A percentile compares a stretch with the other conserved stretches of the same genome.
phyloP scores from a whole-genome alignment of 805 yeast species.

The Yarrowia porcina region DNA sequence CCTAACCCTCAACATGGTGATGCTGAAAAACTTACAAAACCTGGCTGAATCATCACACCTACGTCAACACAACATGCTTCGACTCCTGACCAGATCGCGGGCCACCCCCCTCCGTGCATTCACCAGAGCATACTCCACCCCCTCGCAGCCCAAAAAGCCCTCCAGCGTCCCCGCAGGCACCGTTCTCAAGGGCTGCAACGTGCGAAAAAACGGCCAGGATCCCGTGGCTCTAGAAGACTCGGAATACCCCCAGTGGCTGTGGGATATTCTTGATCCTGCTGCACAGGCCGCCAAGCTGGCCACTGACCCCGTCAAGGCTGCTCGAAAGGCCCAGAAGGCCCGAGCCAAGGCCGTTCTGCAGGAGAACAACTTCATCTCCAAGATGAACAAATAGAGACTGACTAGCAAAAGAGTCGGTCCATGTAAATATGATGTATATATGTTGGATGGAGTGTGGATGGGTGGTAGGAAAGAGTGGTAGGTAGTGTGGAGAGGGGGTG shows the following conservation, averaged over 20 bases:
- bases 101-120: background rate
- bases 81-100: conserved; percentile 23
- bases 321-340: conserved; percentile 67
- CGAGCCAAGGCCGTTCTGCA: conserved; percentile 69
- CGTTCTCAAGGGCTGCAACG: conserved; percentile 70
- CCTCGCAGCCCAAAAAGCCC: conserved; percentile 42
- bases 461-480: background rate
- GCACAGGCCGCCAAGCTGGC: conserved; percentile 57
- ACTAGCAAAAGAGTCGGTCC: too few species aligned
- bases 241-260: conserved; percentile 93
- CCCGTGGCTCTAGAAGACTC: conserved; percentile 82
- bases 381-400: conserved; percentile 45
- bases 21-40: conserved; percentile 8
- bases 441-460: background rate
- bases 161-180: conserved; percentile 40
- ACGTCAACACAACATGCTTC: conserved; percentile 23
- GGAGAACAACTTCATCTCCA: conserved; percentile 70
- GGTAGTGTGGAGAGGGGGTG: background rate
- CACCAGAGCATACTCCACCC: conserved; percentile 17
- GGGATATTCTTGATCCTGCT: conserved; percentile 73
- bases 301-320: conserved; percentile 58
- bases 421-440: conserved; percentile 33
- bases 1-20: conserved; percentile 11
- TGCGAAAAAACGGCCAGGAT: conserved; percentile 78
- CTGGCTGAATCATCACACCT: background rate